A percentile compares a stretch with the other conserved stretches of the same genome.
Conservation (phyloP, 1,284 basidiomycete species). For the Cryptococcus deneoformans region DNA sequence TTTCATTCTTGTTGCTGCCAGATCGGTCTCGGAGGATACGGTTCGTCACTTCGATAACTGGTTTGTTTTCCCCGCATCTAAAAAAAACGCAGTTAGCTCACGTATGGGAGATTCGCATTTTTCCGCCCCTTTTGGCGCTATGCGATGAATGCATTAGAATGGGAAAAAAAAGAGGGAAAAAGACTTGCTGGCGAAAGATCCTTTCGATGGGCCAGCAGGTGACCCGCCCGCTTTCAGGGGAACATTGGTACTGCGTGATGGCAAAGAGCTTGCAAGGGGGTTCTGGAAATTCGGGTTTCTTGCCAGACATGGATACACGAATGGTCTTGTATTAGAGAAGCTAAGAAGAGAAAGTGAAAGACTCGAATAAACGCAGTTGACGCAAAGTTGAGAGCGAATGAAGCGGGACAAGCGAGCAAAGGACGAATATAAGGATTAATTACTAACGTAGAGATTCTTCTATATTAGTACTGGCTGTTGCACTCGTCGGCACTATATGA, state of each 20-base stretch:
- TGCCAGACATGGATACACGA: no score
- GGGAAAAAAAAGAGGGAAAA: not conserved
- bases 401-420: no score
- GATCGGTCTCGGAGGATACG: constrained; percentile 4
- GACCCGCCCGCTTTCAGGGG: constrained; percentile 24
- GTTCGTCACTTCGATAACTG: constrained; percentile 38
- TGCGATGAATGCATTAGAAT: not conserved
- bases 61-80: constrained; percentile 31
- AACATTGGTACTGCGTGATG: constrained; percentile 38
- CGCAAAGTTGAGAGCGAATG: not conserved
- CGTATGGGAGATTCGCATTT: no score
- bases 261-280: constrained; percentile 28
- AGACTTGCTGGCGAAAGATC: constrained; percentile 38
- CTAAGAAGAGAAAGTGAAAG: not conserved
- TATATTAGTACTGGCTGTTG: no score
- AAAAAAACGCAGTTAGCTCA: not conserved
- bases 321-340: not conserved
- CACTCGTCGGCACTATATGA: no score
- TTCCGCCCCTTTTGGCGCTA: no score
- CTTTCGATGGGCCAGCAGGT: constrained; percentile 41
- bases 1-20: constrained; percentile 4
- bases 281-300: constrained; percentile 2
- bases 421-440: no score
- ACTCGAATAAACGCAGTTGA: no score
- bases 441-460: no score